Conservation (phyloP, 345 rosid genomes). For the Pistacia integerrima region DNA sequence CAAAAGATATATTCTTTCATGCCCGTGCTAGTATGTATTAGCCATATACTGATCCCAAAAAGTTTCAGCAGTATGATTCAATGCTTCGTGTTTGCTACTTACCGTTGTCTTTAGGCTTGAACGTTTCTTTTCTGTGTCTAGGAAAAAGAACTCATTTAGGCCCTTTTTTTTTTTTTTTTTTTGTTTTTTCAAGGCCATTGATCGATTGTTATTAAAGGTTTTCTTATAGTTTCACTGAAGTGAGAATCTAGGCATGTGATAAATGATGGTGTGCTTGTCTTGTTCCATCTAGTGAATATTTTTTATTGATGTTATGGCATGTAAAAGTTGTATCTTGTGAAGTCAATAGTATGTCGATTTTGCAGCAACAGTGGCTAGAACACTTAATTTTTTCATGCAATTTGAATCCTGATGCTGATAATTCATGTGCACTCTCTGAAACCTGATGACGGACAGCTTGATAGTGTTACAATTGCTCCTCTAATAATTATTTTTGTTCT, state of each 20-base stretch:
- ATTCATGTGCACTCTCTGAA: not conserved
- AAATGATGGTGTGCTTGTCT: not conserved
- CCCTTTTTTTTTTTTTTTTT: not conserved
- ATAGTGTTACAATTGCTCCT: constrained; percentile 6
- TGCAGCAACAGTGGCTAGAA: not conserved
- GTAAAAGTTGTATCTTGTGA: not conserved
- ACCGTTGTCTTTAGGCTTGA: not conserved
- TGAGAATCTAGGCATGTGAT: not conserved
- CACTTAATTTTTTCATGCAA: not conserved
- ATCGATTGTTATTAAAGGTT: not conserved
- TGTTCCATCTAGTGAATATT: not conserved
- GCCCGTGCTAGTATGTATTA: not conserved
- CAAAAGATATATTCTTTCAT: not conserved
- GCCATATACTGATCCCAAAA: not conserved
- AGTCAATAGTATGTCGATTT: not conserved
- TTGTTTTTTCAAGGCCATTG: not conserved
- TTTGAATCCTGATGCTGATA: not conserved
- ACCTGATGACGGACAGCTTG: not conserved
- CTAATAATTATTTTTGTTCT: not conserved
- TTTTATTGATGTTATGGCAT: not conserved
- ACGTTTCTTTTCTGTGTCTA: not conserved
- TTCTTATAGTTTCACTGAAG: not conserved
- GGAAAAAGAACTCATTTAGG: not conserved
- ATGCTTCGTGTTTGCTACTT: not conserved
- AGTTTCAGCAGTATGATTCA: not conserved